Evolutionary conservation across 31 red algal species (phyloP).

Genomic region (Odonthalia washingtoniensis): DNA sequence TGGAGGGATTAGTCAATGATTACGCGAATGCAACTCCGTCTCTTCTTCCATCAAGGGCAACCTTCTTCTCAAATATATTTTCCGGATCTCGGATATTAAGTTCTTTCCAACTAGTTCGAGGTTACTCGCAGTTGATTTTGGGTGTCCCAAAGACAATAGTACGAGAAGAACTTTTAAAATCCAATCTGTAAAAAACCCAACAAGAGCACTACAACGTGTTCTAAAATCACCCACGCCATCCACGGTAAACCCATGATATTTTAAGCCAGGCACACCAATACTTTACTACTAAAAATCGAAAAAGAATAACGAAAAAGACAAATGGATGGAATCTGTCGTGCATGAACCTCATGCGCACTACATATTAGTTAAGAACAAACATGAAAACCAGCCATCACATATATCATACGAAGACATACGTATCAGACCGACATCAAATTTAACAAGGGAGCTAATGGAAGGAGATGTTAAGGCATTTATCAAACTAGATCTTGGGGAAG

Average conservation of each 20-base stretch:
- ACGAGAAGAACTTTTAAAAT: too few species aligned
- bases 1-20: constrained; percentile 21
- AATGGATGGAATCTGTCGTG: not conserved
- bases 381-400: constrained; percentile 2
- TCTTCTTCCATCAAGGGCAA: constrained; percentile 13
- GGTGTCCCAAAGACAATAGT: too few species aligned
- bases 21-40: not conserved
- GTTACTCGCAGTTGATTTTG: too few species aligned
- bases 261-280: constrained; percentile 3
- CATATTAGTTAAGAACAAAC: constrained; percentile 3
- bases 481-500: too few species aligned
- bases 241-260: not conserved
- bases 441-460: not conserved
- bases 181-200: constrained; percentile 3
- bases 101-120: constrained; percentile 4
- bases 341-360: not conserved
- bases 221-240: constrained; percentile 9
- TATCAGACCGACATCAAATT: not conserved
- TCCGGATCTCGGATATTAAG: constrained; percentile 27
- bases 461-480: constrained; percentile 13
- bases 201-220: constrained; percentile 22
- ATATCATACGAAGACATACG: constrained; percentile 35
- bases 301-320: not conserved
- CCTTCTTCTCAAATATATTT: constrained; percentile 36
- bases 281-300: not conserved